A percentile compares a stretch with the other conserved stretches of the same genome.
Evolutionary conservation across 2,329 filamentous ascomycete species (phyloP).

Genomic region (Emydomyces testavorans): DNA sequence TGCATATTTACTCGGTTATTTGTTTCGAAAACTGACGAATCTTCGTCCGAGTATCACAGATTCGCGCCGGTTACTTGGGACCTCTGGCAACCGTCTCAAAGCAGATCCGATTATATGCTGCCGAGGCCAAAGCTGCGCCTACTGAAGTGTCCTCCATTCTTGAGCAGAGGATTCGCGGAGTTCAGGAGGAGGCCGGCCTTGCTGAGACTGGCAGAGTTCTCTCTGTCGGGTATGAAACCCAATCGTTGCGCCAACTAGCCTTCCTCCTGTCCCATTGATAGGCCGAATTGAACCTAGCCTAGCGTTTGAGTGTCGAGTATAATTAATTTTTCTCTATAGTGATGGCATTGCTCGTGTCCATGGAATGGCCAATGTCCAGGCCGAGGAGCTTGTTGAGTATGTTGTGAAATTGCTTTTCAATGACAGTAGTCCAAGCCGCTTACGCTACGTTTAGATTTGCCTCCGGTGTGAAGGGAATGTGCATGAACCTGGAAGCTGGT

Average conservation of each 20-base stretch:
- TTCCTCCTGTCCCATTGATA: not conserved
- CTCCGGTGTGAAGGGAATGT: constrained; percentile 99
- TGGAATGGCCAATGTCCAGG: constrained; percentile 99
- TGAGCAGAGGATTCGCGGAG: constrained; percentile 97
- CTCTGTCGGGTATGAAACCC: constrained; percentile 69
- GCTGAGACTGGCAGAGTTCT: constrained; percentile 98
- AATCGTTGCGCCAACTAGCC: not conserved
- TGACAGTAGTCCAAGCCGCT: constrained; percentile 14
- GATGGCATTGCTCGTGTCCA: constrained; percentile 99
- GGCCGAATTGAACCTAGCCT: not conserved
- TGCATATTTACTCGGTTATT: constrained; percentile 27
- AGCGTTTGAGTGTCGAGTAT: not conserved
- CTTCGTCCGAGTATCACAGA: constrained; percentile 40
- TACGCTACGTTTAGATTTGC: constrained; percentile 60
- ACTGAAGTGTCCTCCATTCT: constrained; percentile 99
- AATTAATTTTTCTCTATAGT: constrained; percentile 44
- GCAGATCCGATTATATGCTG: constrained; percentile 75
- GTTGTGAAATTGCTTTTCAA: constrained; percentile 34
- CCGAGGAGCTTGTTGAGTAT: constrained; percentile 99
- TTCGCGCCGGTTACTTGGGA: constrained; percentile 74
- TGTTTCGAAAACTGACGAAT: constrained; percentile 18
- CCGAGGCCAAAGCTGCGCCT: constrained; percentile 86
- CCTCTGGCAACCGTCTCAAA: constrained; percentile 58
- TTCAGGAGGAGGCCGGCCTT: constrained; percentile 90
- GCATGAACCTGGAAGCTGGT: constrained; percentile 99